These are phyloP conservation scores for Coemansia sp. DNA, from an alignment of 192 early-diverging fungal genomes.

Conservation along the genomic window DNA sequence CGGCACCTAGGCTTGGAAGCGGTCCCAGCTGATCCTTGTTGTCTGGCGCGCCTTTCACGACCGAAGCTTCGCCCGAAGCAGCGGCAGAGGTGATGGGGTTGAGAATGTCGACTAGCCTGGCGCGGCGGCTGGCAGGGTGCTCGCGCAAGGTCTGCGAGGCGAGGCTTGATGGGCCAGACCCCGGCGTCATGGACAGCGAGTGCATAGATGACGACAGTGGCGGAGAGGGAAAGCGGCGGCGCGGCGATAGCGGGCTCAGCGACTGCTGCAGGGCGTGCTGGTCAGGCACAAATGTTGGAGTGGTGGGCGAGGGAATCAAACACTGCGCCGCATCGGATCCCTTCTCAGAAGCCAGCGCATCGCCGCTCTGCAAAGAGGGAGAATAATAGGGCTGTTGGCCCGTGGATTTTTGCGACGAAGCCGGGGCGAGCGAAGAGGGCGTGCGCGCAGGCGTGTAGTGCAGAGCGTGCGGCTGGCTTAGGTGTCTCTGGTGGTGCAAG, in stretches of 20 bases:
- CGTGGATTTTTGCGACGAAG: slow-evolving; percentile 5
- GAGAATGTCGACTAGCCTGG: slow-evolving; percentile 38
- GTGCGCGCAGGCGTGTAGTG: slow-evolving; percentile 9
- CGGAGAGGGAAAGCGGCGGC: slow-evolving; percentile 18
- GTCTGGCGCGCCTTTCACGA: not conserved
- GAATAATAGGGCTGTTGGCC: not conserved
- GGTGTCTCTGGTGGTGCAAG: slow-evolving; percentile 38
- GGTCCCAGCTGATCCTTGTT: slow-evolving; percentile 14
- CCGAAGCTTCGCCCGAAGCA: not conserved
- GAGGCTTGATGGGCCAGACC: not conserved
- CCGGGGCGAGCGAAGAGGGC: not conserved
- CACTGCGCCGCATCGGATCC: slow-evolving; percentile 7
- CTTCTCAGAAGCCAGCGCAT: slow-evolving; percentile 9
- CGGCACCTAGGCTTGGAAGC: slow-evolving; percentile 38
- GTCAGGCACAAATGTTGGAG: slow-evolving; percentile 22
- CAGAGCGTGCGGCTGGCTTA: slow-evolving; percentile 32
- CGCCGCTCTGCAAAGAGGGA: not conserved
- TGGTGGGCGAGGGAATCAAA: slow-evolving; percentile 23
- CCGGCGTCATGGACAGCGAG: slow-evolving; percentile 22
- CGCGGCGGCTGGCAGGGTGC: slow-evolving; percentile 13
- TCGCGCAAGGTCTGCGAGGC: slow-evolving; percentile 8
- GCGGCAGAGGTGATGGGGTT: slow-evolving; percentile 22
- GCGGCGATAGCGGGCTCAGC: slow-evolving; percentile 28
- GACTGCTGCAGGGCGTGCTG: slow-evolving; percentile 16
- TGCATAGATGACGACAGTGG: slow-evolving; percentile 36